Base-by-base conservation (phyloP, 169 alveolate genomes). In the Sarcocystis neurona region DNA sequence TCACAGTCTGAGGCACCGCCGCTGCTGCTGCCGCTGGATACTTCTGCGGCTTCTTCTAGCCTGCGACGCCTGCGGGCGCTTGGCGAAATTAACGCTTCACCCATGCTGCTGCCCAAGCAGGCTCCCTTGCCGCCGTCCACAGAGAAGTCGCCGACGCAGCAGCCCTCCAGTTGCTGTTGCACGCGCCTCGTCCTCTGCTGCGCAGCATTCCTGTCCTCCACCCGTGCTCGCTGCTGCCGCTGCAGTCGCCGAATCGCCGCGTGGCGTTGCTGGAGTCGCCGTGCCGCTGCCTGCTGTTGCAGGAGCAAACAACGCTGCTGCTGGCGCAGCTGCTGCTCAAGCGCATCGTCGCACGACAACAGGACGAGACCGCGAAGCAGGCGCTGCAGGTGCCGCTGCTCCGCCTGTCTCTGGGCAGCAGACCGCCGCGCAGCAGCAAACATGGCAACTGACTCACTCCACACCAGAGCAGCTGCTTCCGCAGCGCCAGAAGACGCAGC, bases 281-380 rank as follows among this genome's bases (percentile, higher is more conserved):
- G 10, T 0, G 56, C 41, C 82, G 58, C 53, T 1, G 4, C 82
- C 20, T 15, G 43, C 75, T 1, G 8, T n/a, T n/a, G 34, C 6
- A 6, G 8, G 44, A 1, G 8, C 44, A 63, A 41, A 37, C 75
- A 63, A n/a, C 4, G 6, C 6, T 6, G 20, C 32, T 43, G 82
- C 20, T 37, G 34, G 34, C 18, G 53, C 47, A 79, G 78, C 47
- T 79, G 70, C 53, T 74, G 86, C 56, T 70, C 56, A 47, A 50
- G 86, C 34, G 78, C 79, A 34, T 70, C 90, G 66, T 86, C 90
- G 90, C 90, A 86, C 46, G 90, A 74, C 44, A 86, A 85, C 46
- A 86, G 86, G 58, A 86, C 86, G 60, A 86, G 46, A 18, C 85
- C 90, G 43, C 63, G 85, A 30, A 86, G 85, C 60, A 86, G 86